Percentiles rank a stretch among this genome's conserved stretches.
phyloP scores from a whole-genome alignment of 169 alveolate genomes.

The Plasmodium gaboni region DNA sequence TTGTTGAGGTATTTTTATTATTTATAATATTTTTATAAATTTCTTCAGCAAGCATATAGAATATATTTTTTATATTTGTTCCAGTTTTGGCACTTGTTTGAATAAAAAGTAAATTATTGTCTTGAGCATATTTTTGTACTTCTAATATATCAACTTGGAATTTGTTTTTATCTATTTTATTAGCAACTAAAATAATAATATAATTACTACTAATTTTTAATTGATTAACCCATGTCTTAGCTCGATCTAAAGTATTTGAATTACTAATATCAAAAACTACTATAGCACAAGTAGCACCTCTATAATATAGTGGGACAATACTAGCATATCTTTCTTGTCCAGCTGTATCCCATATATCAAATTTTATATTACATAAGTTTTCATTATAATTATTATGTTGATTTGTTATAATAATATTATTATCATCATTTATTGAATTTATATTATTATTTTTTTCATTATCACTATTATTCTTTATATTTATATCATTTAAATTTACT shows the following conservation, averaged over 20 bases:
- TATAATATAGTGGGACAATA: conserved; percentile 90
- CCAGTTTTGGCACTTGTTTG: conserved; percentile 90
- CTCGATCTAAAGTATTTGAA: conserved; percentile 86
- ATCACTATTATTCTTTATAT: conserved; percentile 24
- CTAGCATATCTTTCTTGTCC: conserved; percentile 93
- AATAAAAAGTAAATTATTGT: conserved; percentile 79
- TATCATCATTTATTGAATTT: neutral
- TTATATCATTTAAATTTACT: conserved; percentile 76
- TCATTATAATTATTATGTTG: conserved; percentile 21
- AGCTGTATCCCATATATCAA: conserved; percentile 95
- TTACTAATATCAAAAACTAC: conserved; percentile 90
- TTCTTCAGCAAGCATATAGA: conserved; percentile 82
- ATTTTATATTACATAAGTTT: conserved; percentile 80
- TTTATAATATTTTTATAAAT: conserved; percentile 67
- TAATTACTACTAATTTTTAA: conserved; percentile 80
- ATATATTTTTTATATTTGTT: conserved; percentile 79
- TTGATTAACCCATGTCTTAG: conserved; percentile 90
- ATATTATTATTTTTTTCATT: conserved; percentile 4
- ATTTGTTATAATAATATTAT: neutral
- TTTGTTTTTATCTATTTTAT: conserved; percentile 83
- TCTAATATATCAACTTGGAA: conserved; percentile 80
- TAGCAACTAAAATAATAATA: conserved; percentile 84
- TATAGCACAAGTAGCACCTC: conserved; percentile 93
- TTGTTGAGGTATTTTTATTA: conserved; percentile 29
- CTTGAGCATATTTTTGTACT: conserved; percentile 84